phyloP scores from a whole-genome alignment of 2,329 filamentous ascomycete species.

The Verruconis gallopava region DNA sequence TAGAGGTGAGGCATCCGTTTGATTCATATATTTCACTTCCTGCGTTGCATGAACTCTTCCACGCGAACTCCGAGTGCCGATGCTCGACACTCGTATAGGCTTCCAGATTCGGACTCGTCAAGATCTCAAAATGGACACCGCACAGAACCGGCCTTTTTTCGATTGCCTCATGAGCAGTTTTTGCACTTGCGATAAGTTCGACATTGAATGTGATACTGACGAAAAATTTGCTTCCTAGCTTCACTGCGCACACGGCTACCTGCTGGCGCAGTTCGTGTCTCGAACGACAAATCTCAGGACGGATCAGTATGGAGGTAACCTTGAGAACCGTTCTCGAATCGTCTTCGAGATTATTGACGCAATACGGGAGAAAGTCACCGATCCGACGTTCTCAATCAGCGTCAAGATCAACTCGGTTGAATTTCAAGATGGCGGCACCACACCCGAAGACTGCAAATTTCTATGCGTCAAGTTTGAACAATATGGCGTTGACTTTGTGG shows the following conservation, averaged over 20 bases:
- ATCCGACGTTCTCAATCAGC: constrained; percentile 31
- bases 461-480: constrained; percentile 37
- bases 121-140: no score
- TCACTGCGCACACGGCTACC: constrained; percentile 24
- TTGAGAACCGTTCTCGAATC: constrained; percentile 39
- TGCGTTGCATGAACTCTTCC: background rate
- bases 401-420: constrained; percentile 49
- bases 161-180: no score
- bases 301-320: constrained; percentile 34
- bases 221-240: no score
- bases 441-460: constrained; percentile 36
- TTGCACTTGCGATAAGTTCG: no score
- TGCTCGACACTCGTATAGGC: no score
- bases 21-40: background rate
- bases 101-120: background rate
- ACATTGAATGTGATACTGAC: no score
- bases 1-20: constrained; percentile 10
- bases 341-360: constrained; percentile 41
- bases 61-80: background rate
- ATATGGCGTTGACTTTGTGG: constrained; percentile 43
- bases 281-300: constrained; percentile 39
- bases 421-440: constrained; percentile 41
- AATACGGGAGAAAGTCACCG: constrained; percentile 26
- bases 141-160: no score
- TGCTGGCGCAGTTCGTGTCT: constrained; percentile 31